Percentiles rank a stretch among this genome's conserved stretches.
These are phyloP conservation scores for Moesziomyces aphidis DNA, from an alignment of 1,284 basidiomycete genomes.

Conservation along the genomic window DNA sequence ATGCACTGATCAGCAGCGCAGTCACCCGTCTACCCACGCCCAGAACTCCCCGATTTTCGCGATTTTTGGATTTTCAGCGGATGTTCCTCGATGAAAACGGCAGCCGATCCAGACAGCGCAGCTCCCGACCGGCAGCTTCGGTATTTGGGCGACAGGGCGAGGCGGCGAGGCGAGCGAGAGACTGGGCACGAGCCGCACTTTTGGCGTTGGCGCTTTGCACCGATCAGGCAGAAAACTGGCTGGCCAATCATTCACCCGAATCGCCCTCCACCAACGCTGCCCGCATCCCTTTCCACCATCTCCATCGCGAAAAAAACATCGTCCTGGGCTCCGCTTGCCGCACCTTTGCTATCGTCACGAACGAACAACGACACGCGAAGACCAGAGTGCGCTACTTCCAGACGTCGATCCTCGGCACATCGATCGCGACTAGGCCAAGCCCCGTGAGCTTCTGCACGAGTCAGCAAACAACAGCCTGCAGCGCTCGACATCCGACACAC, in stretches of 20 bases:
- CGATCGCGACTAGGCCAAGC: neutral
- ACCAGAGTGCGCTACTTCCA: too few relatives aligned
- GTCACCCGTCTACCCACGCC: neutral
- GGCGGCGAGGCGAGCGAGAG: constrained; percentile 6
- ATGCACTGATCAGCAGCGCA: neutral
- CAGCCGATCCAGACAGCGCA: neutral
- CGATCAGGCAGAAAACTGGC: constrained; percentile 8
- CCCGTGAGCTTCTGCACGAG: neutral
- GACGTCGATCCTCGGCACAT: neutral
- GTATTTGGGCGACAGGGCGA: constrained; percentile 1
- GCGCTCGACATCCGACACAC: neutral
- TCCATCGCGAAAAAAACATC: constrained; percentile 7
- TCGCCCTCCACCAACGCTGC: constrained; percentile 18
- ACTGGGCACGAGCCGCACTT: constrained; percentile 3
- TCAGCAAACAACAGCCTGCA: neutral
- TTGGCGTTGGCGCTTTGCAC: constrained; percentile 1
- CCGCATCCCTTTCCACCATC: constrained; percentile 1
- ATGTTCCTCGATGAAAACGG: neutral
- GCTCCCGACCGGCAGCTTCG: neutral
- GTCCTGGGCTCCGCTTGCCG: neutral
- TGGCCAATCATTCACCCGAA: constrained; percentile 16
- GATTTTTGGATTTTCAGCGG: neutral
- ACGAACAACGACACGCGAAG: neutral
- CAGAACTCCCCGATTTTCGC: neutral
- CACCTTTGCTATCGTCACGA: neutral